Evolutionary conservation across 1,139 yeast genomes (phyloP).

Genomic region (Citeromyces hawaiiensis): DNA sequence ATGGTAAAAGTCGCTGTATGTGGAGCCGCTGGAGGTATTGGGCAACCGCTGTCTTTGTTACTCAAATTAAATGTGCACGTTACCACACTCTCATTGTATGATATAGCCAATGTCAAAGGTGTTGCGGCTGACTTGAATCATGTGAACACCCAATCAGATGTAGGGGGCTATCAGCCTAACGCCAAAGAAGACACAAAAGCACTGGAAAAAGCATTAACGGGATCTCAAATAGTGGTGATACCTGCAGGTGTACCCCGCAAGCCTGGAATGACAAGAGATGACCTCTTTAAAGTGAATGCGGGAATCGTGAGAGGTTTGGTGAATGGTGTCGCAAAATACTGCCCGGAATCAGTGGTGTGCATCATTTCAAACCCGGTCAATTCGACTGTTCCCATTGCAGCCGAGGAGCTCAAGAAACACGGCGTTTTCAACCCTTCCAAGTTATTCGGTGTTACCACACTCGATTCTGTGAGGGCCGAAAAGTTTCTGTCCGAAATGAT

Average conservation of each 20-base stretch:
- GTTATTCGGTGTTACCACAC: constrained; percentile 93
- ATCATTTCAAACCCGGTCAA: constrained; percentile 96
- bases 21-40: constrained; percentile 78
- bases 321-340: constrained; percentile 70
- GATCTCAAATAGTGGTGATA: constrained; percentile 47
- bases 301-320: constrained; percentile 90
- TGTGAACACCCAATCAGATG: constrained; percentile 45
- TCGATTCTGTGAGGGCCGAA: constrained; percentile 88
- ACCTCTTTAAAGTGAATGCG: constrained; percentile 93
- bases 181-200: constrained; percentile 28
- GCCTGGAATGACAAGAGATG: constrained; percentile 99
- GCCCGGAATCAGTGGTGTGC: constrained; percentile 80
- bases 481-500: constrained; percentile 70
- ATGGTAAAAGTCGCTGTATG: constrained; percentile 53
- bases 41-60: constrained; percentile 60
- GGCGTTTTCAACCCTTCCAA: constrained; percentile 86
- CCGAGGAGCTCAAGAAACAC: constrained; percentile 77
- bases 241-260: constrained; percentile 96
- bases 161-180: constrained; percentile 41
- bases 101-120: constrained; percentile 56
- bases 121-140: constrained; percentile 69
- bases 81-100: constrained; percentile 45
- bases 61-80: constrained; percentile 44
- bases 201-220: constrained; percentile 29
- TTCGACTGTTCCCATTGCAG: constrained; percentile 96